These are phyloP conservation scores for Lagenaria siceraria DNA, from an alignment of 306 rosid species.

Conservation along the genomic window DNA sequence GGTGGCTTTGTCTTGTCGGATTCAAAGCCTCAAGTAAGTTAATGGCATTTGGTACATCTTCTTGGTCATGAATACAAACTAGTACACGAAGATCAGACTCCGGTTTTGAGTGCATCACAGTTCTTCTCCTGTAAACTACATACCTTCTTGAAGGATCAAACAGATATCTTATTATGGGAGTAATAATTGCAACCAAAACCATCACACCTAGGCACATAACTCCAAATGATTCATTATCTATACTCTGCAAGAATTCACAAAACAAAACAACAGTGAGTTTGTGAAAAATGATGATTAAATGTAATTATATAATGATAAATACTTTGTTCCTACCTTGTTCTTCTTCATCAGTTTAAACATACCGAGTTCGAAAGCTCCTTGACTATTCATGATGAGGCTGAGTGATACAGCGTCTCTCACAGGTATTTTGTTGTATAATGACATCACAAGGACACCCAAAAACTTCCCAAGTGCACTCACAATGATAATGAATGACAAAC, in stretches of 20 bases:
- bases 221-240: slow-evolving; percentile 13
- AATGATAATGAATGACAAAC: slow-evolving; percentile 9
- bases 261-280: not conserved
- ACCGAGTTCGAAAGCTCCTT: slow-evolving; percentile 20
- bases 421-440: slow-evolving; percentile 10
- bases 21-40: slow-evolving; percentile 19
- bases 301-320: not conserved
- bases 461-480: slow-evolving; percentile 18
- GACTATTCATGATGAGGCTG: slow-evolving; percentile 22
- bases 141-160: slow-evolving; percentile 28
- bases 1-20: slow-evolving; percentile 14
- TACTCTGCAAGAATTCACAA: slow-evolving; percentile 3
- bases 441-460: slow-evolving; percentile 8
- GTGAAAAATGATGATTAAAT: not conserved
- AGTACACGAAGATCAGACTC: slow-evolving; percentile 12
- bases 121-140: slow-evolving; percentile 15
- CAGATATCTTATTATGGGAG: slow-evolving; percentile 12
- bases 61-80: slow-evolving; percentile 16
- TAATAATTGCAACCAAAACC: slow-evolving; percentile 5
- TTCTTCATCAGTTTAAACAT: slow-evolving; percentile 10
- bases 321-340: not conserved
- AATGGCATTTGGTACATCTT: not conserved
- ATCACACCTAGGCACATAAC: slow-evolving; percentile 11
- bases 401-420: slow-evolving; percentile 16
- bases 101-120: slow-evolving; percentile 3